phyloP scores from a whole-genome alignment of 345 rosid species.

The Populus alba region DNA sequence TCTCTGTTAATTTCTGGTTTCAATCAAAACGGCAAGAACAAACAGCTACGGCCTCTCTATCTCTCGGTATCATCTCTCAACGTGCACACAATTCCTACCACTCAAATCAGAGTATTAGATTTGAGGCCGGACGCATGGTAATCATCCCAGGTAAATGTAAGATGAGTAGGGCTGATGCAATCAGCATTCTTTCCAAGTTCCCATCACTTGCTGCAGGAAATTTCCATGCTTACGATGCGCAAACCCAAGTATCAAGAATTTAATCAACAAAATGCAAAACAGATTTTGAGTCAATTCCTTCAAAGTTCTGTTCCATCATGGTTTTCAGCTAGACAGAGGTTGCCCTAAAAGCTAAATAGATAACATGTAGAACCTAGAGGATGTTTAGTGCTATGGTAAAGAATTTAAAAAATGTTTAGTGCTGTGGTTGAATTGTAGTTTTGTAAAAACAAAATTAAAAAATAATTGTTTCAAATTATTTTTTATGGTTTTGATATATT shows the following conservation, averaged over 20 bases:
- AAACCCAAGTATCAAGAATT: not conserved
- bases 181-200: not conserved
- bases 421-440: too few relatives aligned
- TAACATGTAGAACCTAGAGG: not conserved
- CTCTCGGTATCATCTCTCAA: not conserved
- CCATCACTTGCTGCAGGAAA: not conserved
- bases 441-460: too few relatives aligned
- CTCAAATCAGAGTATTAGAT: not conserved
- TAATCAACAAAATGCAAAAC: not conserved
- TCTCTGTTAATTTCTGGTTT: not conserved
- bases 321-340: too few relatives aligned
- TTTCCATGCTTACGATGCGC: too few relatives aligned
- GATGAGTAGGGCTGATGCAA: not conserved
- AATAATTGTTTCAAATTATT: too few relatives aligned
- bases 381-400: too few relatives aligned
- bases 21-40: not conserved
- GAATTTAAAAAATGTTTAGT: too few relatives aligned
- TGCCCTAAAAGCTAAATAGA: not conserved
- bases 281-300: too few relatives aligned
- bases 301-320: too few relatives aligned
- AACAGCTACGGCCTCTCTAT: conserved; percentile 1
- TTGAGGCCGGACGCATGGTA: not conserved
- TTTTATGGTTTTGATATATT: too few relatives aligned
- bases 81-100: not conserved
- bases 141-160: not conserved